Conservation (phyloP, 1,139 yeast genomes). For the Blastobotrys arbuscula region DNA sequence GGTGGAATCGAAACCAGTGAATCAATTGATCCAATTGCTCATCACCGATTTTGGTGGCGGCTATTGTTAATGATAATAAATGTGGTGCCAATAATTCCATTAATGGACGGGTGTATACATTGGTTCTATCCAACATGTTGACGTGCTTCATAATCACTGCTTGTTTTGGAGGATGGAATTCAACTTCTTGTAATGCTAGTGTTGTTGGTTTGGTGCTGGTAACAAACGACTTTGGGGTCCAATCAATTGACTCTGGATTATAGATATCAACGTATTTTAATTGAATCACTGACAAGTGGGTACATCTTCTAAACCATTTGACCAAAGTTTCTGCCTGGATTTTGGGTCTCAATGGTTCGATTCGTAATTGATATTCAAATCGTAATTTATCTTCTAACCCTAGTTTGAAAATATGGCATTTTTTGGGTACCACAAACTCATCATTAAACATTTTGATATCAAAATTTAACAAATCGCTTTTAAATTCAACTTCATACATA, state of each 20-base stretch:
- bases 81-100: slow-evolving; percentile 10
- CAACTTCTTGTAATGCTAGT: slow-evolving; percentile 8
- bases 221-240: slow-evolving; percentile 8
- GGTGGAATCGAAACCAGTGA: slow-evolving; percentile 12
- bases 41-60: slow-evolving; percentile 6
- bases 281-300: slow-evolving; percentile 1
- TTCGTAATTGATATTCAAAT: slow-evolving; percentile 5
- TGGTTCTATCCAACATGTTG: slow-evolving; percentile 8
- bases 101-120: slow-evolving; percentile 10
- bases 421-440: slow-evolving; percentile 7
- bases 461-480: slow-evolving; percentile 9
- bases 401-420: slow-evolving; percentile 9
- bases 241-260: slow-evolving; percentile 9
- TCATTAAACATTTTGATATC: slow-evolving; percentile 7
- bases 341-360: slow-evolving; percentile 5
- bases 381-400: slow-evolving; percentile 10
- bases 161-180: slow-evolving; percentile 9
- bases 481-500: slow-evolving; percentile 10
- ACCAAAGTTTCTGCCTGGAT: slow-evolving; percentile 7
- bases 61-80: slow-evolving; percentile 3
- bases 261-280: slow-evolving; percentile 6
- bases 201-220: not conserved
- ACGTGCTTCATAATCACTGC: slow-evolving; percentile 8
- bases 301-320: slow-evolving; percentile 7
- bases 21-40: slow-evolving; percentile 10